Conservation (phyloP, 2,329 filamentous ascomycete genomes). For the Beauveria asiatica region DNA sequence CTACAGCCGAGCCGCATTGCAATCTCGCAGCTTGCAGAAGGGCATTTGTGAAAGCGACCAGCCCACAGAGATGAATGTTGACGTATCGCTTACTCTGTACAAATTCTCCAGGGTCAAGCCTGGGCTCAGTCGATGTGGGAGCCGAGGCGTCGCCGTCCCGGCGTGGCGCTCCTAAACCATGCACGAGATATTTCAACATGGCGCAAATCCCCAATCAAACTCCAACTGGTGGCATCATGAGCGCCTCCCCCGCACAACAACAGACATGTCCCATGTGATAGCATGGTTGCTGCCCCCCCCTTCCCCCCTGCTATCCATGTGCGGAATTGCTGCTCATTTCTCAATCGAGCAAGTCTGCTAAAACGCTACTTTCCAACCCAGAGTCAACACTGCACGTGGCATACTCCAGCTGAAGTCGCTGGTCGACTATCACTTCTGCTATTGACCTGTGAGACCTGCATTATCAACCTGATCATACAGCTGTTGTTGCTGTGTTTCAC, state of each 20-base stretch:
- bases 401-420: neutral
- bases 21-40: neutral
- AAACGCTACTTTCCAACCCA: constrained; percentile 7
- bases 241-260: constrained; percentile 2
- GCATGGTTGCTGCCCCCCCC: neutral
- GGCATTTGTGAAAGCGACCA: too few relatives aligned
- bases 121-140: neutral
- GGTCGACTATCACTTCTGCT: neutral
- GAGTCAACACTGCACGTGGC: neutral
- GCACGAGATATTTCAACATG: neutral
- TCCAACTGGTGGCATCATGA: neutral
- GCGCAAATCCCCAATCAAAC: neutral
- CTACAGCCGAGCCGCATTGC: neutral
- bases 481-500: neutral
- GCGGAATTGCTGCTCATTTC: neutral
- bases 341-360: neutral
- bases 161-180: neutral
- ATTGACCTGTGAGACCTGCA: neutral
- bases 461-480: neutral
- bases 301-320: neutral
- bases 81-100: too few relatives aligned
- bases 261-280: neutral
- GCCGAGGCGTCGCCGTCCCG: neutral
- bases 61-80: too few relatives aligned
- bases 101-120: neutral